phyloP scores from a whole-genome alignment of 192 early-diverging fungal species.

The Dissophora ornata region DNA sequence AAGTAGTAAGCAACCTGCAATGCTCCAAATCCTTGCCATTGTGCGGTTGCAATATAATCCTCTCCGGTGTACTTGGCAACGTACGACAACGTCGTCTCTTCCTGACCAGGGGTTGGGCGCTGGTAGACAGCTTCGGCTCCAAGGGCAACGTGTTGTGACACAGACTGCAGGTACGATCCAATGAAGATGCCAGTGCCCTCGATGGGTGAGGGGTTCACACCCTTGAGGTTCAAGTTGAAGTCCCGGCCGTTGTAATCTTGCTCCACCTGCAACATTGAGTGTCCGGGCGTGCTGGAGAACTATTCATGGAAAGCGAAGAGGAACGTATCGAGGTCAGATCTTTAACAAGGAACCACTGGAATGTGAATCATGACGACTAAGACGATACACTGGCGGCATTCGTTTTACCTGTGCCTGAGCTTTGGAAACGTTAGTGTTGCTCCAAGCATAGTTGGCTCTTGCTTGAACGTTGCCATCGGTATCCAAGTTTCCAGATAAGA shows the following conservation, averaged over 20 bases:
- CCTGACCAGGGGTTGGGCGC: constrained; percentile 82
- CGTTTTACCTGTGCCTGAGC: constrained; percentile 68
- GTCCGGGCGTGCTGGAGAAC: constrained; percentile 77
- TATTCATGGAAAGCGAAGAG: no score
- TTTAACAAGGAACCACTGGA: no score
- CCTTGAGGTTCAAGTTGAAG: constrained; percentile 91
- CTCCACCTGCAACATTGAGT: constrained; percentile 93
- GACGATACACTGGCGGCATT: not conserved
- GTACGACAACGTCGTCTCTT: constrained; percentile 80
- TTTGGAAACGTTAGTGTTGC: constrained; percentile 71
- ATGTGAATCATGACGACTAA: no score
- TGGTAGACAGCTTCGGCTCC: constrained; percentile 91
- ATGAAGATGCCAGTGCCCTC: constrained; percentile 93
- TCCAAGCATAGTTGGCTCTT: constrained; percentile 85
- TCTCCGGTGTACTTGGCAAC: constrained; percentile 77
- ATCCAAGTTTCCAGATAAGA: constrained; percentile 96
- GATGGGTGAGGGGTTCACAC: constrained; percentile 93
- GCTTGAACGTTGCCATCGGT: constrained; percentile 89
- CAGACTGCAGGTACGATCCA: constrained; percentile 90
- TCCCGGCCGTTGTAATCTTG: constrained; percentile 94
- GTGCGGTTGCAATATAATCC: constrained; percentile 76
- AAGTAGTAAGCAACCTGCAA: constrained; percentile 91
- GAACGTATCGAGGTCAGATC: no score
- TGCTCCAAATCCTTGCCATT: constrained; percentile 72
- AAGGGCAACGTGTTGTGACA: constrained; percentile 83